These are phyloP conservation scores for Favolaschia claudopus DNA, from an alignment of 768 basidiomycete genomes.

Conservation along the genomic window DNA sequence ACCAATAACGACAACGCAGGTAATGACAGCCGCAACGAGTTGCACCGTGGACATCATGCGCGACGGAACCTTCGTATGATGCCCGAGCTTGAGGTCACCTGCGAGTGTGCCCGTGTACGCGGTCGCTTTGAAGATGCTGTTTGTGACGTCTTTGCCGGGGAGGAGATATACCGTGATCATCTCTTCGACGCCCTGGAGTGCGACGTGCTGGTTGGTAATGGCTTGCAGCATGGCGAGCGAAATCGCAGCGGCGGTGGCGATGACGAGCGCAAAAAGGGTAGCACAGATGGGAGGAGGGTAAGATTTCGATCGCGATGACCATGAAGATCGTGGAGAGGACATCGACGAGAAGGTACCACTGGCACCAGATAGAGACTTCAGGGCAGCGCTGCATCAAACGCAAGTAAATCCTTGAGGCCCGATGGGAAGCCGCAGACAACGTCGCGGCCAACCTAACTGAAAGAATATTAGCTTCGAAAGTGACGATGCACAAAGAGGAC, in stretches of 20 bases:
- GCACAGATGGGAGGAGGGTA: conserved; percentile 85
- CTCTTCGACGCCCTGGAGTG: conserved; percentile 75
- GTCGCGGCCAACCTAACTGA: too few relatives aligned
- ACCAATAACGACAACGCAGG: conserved; percentile 61
- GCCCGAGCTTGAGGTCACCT: conserved; percentile 82
- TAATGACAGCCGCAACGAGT: conserved; percentile 62
- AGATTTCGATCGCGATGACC: conserved; percentile 73
- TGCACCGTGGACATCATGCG: conserved; percentile 78
- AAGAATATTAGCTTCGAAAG: too few relatives aligned
- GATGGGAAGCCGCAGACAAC: too few relatives aligned
- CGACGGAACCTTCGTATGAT: conserved; percentile 90
- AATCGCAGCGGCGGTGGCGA: conserved; percentile 58
- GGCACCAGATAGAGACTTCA: conserved; percentile 78
- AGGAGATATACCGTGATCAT: conserved; percentile 78
- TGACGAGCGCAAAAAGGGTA: conserved; percentile 56
- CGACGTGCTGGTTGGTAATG: conserved; percentile 82
- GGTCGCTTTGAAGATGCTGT: conserved; percentile 79
- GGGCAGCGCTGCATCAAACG: conserved; percentile 82
- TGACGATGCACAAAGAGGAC: too few relatives aligned
- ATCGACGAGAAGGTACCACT: conserved; percentile 74
- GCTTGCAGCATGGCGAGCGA: conserved; percentile 85
- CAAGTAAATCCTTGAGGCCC: too few relatives aligned
- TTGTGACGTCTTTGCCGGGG: conserved; percentile 80
- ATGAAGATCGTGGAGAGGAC: conserved; percentile 62
- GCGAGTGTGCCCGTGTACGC: conserved; percentile 71